Evolutionary conservation across 345 rosid species (phyloP).

Genomic region (Noccaea bulbosa): DNA sequence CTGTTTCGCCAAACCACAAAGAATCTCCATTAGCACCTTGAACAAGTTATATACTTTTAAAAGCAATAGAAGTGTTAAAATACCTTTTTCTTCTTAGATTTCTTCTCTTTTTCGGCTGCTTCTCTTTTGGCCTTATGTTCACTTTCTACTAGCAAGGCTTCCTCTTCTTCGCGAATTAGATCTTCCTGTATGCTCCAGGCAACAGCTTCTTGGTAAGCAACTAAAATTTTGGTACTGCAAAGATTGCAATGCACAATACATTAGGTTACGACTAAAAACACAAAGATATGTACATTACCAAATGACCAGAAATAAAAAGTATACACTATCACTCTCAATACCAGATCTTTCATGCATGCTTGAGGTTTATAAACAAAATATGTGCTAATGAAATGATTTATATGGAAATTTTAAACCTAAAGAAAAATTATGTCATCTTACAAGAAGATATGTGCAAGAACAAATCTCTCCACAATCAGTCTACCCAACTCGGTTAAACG

Average conservation of each 20-base stretch:
- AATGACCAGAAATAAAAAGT: constrained; percentile 25
- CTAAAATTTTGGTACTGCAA: constrained; percentile 82
- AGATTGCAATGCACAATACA: constrained; percentile 31
- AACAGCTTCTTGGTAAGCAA: constrained; percentile 93
- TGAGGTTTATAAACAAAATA: constrained; percentile 13
- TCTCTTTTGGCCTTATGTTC: constrained; percentile 86
- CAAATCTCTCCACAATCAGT: constrained; percentile 87
- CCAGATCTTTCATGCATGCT: constrained; percentile 21
- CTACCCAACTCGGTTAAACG: constrained; percentile 94
- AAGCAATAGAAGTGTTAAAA: constrained; percentile 1
- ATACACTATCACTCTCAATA: constrained; percentile 22
- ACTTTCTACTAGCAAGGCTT: constrained; percentile 71
- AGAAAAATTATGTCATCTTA: constrained; percentile 32
- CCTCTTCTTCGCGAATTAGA: constrained; percentile 96
- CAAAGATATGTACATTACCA: constrained; percentile 25
- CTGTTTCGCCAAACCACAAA: constrained; percentile 54
- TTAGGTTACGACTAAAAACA: constrained; percentile 32
- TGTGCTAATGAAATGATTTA: constrained; percentile 5
- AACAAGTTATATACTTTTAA: background rate
- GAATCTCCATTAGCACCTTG: constrained; percentile 25
- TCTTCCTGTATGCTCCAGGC: constrained; percentile 92
- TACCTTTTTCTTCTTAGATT: constrained; percentile 91
- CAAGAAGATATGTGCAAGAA: constrained; percentile 89
- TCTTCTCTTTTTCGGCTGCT: constrained; percentile 70
- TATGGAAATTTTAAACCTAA: constrained; percentile 13